These are phyloP conservation scores for Colletotrichum nymphaeae DNA, from an alignment of 2,329 filamentous ascomycete species.

Conservation along the genomic window DNA sequence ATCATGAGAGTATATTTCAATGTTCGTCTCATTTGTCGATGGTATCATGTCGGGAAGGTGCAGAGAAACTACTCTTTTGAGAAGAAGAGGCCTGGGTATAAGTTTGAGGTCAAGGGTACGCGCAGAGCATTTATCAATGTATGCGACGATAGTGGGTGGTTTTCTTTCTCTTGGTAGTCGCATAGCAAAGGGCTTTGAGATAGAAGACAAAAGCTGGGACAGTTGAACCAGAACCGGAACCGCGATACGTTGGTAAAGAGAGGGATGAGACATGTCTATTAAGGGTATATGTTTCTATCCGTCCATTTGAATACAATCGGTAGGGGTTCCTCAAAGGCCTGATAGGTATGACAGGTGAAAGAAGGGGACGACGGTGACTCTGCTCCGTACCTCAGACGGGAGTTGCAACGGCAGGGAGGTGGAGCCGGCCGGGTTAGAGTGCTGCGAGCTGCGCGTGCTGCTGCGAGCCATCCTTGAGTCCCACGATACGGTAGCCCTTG, in stretches of 20 bases:
- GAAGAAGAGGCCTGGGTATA: neutral
- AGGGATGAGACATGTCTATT: neutral
- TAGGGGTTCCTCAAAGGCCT: neutral
- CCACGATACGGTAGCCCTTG: neutral
- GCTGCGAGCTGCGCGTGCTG: slow-evolving; percentile 2
- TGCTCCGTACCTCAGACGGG: neutral
- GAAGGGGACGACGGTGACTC: too few relatives aligned
- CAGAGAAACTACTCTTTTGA: neutral
- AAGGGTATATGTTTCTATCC: neutral
- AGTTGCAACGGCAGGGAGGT: slow-evolving; percentile 23
- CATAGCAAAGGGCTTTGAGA: too few relatives aligned
- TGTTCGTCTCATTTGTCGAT: neutral
- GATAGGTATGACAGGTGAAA: neutral
- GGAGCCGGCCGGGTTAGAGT: slow-evolving; percentile 22
- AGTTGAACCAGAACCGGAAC: neutral
- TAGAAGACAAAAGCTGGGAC: neutral
- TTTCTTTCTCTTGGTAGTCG: too few relatives aligned
- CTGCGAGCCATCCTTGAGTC: slow-evolving; percentile 5
- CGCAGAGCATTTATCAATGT: neutral
- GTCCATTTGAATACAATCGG: neutral
- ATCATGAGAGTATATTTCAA: neutral
- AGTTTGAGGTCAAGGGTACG: neutral
- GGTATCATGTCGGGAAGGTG: neutral
- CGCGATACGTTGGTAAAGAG: neutral
- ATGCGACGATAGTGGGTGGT: neutral